Base-by-base conservation (phyloP, 169 alveolate species). In the Eimeria sp. region DNA sequence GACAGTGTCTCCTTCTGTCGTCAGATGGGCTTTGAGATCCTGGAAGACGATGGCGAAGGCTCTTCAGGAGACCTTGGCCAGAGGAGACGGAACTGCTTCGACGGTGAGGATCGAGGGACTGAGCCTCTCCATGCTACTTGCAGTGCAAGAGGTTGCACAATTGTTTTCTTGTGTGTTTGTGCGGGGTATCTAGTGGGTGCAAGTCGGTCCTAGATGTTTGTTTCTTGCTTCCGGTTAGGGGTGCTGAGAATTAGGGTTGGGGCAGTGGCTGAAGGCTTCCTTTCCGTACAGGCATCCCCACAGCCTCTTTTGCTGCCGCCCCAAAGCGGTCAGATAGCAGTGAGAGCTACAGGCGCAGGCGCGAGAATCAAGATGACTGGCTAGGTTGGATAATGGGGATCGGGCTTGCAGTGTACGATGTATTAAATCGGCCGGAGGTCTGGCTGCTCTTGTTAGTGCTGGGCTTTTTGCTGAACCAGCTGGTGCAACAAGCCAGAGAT, bases 341-440 rank as follows among this genome's bases (percentile, higher is more conserved):
- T 40, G 54, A 33, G 43, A 52, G 62, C 68, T 64, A 33, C 78
- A 52, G 66, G 68, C 33, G 93, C 14, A 46, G 56, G 40, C 60
- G 66, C 16, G 80, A 37, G 27, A 30, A 20, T 9, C 76, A 23
- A 25, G 83, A 64, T 6, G 93, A 37, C 66, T 87, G 54, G 49
- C 49, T 40, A 25, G 62, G 46, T 13, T 87, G 93, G 93, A 18
- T 87, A 2, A 6, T 49, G 62, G 78, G 66, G 64, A 62, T 40
- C 6, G 58, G 93, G 82, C 23, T 40, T 25, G 54, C 66, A 40
- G 82, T 64, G 27, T 40, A 64, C 49, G 93, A 64, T 66, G 60
- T 87, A 33, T 6, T 87, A 30, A 37, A 60, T 16, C 93, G 93
- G n/a, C 93, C 93, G 54, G 93, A 87, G 82, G 78, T 87, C 54